These are phyloP conservation scores for Pleurotus djamor DNA, from an alignment of 768 basidiomycete genomes.

Conservation along the genomic window DNA sequence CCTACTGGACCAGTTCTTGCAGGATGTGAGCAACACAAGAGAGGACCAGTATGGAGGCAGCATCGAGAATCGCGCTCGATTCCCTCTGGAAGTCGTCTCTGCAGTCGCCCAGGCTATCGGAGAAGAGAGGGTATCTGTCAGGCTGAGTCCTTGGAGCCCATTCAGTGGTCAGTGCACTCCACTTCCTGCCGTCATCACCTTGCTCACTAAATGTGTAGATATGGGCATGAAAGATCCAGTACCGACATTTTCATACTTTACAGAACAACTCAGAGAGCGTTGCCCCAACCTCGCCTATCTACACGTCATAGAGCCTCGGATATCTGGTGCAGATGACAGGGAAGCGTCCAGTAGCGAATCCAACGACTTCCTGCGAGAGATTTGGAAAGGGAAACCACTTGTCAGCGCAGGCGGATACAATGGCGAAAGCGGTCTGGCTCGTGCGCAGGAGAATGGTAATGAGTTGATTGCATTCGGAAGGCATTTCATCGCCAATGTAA, in stretches of 20 bases:
- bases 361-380: constrained; percentile 33
- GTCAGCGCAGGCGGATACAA: constrained; percentile 34
- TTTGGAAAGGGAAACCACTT: constrained; percentile 29
- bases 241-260: constrained; percentile 42
- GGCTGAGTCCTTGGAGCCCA: constrained; percentile 56
- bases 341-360: constrained; percentile 6
- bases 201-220: constrained; percentile 11
- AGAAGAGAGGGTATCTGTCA: constrained; percentile 44
- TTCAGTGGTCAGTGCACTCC: constrained; percentile 23
- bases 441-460: constrained; percentile 17
- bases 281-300: constrained; percentile 42
- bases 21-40: constrained; percentile 51
- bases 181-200: not conserved
- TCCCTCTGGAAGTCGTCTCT: constrained; percentile 51
- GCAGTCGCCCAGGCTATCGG: constrained; percentile 54
- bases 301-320: constrained; percentile 37
- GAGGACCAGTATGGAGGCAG: constrained; percentile 70
- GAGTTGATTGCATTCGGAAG: constrained; percentile 12
- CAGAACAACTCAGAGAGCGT: constrained; percentile 27
- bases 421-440: constrained; percentile 21
- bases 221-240: constrained; percentile 40
- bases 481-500: constrained; percentile 13
- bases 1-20: constrained; percentile 63
- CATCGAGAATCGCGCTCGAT: constrained; percentile 56
- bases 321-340: constrained; percentile 10